A percentile compares a stretch with the other conserved stretches of the same genome.
phyloP scores from a whole-genome alignment of 371 early-diverging fungal species.

The Actinomucor elegans region DNA sequence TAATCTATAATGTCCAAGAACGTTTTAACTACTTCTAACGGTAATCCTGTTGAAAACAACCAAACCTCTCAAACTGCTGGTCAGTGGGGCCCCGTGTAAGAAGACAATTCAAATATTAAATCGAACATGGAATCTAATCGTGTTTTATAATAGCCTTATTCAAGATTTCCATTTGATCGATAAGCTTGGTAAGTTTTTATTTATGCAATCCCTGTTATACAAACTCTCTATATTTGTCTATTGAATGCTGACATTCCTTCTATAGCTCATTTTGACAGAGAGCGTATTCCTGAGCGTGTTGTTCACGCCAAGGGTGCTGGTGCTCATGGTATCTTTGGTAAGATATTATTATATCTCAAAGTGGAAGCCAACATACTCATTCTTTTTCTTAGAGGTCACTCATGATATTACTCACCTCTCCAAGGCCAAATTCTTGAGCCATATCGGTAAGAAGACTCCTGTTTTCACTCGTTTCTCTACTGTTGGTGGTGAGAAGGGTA shows the following conservation, averaged over 20 bases:
- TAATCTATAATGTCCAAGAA: constrained; percentile 20
- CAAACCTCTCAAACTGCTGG: constrained; percentile 70
- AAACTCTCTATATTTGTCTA: constrained; percentile 5
- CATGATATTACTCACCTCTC: constrained; percentile 70
- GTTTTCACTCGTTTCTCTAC: constrained; percentile 81
- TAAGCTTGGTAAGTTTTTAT: constrained; percentile 50
- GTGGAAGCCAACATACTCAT: background rate
- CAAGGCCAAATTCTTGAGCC: constrained; percentile 74
- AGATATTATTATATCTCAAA: background rate
- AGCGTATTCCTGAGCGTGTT: constrained; percentile 64
- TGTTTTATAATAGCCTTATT: constrained; percentile 27
- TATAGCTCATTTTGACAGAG: constrained; percentile 79
- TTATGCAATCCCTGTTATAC: background rate
- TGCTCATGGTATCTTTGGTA: constrained; percentile 72
- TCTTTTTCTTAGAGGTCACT: constrained; percentile 58
- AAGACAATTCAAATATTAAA: background rate
- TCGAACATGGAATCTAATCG: background rate
- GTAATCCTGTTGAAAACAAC: constrained; percentile 71
- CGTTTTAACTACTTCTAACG: constrained; percentile 52
- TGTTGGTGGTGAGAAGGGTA: constrained; percentile 78
- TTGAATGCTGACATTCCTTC: constrained; percentile 10
- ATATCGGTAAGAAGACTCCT: constrained; percentile 76
- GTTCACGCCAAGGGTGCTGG: constrained; percentile 54
- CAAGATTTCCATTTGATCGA: constrained; percentile 81
- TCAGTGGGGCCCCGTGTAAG: constrained; percentile 43